These are phyloP conservation scores for Euphorbia celastroides DNA, from an alignment of 441 rosid species.

Conservation along the genomic window DNA sequence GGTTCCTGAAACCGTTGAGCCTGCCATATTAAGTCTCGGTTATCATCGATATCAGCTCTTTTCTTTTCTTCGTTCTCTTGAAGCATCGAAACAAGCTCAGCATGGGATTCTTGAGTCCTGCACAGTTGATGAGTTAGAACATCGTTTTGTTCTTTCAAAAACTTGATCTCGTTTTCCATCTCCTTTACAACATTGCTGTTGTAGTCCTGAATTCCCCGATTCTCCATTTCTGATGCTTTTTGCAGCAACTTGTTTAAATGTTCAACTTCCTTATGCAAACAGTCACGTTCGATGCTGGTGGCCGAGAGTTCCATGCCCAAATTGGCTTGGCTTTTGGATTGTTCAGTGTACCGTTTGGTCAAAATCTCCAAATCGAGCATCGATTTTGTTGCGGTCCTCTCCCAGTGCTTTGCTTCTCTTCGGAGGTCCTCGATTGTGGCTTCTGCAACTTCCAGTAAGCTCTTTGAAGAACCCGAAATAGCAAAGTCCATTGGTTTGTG, in stretches of 20 bases:
- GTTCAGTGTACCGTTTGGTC: slow-evolving; percentile 44
- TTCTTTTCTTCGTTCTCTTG: slow-evolving; percentile 62
- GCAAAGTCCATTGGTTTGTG: slow-evolving; percentile 18
- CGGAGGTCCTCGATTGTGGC: slow-evolving; percentile 41
- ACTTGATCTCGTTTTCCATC: slow-evolving; percentile 45
- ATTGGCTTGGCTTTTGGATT: slow-evolving; percentile 31
- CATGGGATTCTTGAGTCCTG: slow-evolving; percentile 57
- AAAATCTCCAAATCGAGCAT: slow-evolving; percentile 42
- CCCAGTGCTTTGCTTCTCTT: slow-evolving; percentile 52
- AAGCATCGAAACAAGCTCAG: slow-evolving; percentile 55
- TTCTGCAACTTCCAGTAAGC: slow-evolving; percentile 52
- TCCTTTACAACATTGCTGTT: slow-evolving; percentile 29
- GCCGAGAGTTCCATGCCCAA: slow-evolving; percentile 42
- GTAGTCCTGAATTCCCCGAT: slow-evolving; percentile 25
- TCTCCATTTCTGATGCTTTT: slow-evolving; percentile 22
- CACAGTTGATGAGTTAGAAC: slow-evolving; percentile 44
- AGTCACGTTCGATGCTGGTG: slow-evolving; percentile 38
- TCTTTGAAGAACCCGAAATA: slow-evolving; percentile 33
- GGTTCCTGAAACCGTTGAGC: slow-evolving; percentile 34
- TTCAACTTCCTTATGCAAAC: slow-evolving; percentile 47
- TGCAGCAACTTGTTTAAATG: slow-evolving; percentile 31
- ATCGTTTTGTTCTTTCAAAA: slow-evolving; percentile 41
- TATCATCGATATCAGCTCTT: slow-evolving; percentile 32
- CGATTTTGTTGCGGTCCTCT: slow-evolving; percentile 44
- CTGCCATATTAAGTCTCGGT: slow-evolving; percentile 24